A percentile compares a stretch with the other conserved stretches of the same genome.
Conservation (phyloP, 305 asterid genomes). For the Plantago lanceolata region DNA sequence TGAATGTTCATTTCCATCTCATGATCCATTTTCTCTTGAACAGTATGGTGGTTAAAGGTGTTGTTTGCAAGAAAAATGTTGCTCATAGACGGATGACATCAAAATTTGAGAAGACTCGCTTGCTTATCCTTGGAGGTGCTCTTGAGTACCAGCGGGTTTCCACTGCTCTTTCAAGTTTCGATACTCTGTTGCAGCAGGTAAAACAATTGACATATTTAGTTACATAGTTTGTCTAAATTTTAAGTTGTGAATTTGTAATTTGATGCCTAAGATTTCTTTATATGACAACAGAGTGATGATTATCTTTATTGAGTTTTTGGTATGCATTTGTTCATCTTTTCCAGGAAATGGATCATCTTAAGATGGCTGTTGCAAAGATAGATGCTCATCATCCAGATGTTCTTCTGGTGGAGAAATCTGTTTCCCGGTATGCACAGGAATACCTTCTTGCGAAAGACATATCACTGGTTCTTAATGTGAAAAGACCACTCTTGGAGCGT, state of each 20-base stretch:
- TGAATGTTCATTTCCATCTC: constrained; percentile 24
- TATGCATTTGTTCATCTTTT: constrained; percentile 24
- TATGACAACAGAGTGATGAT: not conserved
- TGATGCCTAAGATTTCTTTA: not conserved
- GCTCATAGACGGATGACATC: constrained; percentile 96
- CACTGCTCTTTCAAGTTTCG: constrained; percentile 85
- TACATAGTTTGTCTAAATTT: not conserved
- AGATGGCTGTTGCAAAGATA: constrained; percentile 97
- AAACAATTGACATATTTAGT: constrained; percentile 19
- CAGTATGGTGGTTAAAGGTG: constrained; percentile 82
- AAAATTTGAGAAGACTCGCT: constrained; percentile 79
- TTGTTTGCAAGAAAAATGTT: constrained; percentile 90
- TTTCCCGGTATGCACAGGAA: constrained; percentile 93
- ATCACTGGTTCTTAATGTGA: constrained; percentile 90
- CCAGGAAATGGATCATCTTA: constrained; percentile 99
- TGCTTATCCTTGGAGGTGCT: constrained; percentile 91
- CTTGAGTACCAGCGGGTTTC: constrained; percentile 96
- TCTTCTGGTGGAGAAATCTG: constrained; percentile 97
- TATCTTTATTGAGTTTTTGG: constrained; percentile 19
- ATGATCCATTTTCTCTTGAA: constrained; percentile 26
- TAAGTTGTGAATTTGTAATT: not conserved
- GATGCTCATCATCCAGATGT: constrained; percentile 81
- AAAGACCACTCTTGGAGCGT: constrained; percentile 87
- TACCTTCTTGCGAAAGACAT: constrained; percentile 87
- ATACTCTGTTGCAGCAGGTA: constrained; percentile 96